phyloP scores from a whole-genome alignment of 306 rosid genomes.

The Lablab purpureus region DNA sequence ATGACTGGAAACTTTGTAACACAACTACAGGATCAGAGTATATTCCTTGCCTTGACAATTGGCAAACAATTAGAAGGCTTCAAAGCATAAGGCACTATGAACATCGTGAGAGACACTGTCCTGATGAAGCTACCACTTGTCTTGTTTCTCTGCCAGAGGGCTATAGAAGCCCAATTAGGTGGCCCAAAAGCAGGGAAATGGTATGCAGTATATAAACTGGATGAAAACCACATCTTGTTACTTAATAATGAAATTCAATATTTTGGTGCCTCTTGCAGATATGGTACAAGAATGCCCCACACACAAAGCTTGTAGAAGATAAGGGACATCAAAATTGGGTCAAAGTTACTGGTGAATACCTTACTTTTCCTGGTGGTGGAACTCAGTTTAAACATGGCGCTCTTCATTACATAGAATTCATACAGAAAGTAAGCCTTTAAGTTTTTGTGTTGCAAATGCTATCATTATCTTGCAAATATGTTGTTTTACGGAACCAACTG shows the following conservation, averaged over 20 bases:
- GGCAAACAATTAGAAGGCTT: slow-evolving; percentile 68
- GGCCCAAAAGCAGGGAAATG: slow-evolving; percentile 92
- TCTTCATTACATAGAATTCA: slow-evolving; percentile 85
- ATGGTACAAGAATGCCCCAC: slow-evolving; percentile 83
- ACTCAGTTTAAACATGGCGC: slow-evolving; percentile 90
- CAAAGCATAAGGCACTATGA: slow-evolving; percentile 66
- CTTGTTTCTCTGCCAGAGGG: slow-evolving; percentile 84
- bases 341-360: slow-evolving; percentile 78
- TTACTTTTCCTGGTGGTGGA: slow-evolving; percentile 93
- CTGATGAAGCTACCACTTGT: slow-evolving; percentile 70
- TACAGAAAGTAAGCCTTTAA: slow-evolving; percentile 68
- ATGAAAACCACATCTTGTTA: slow-evolving; percentile 15
- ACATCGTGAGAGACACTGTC: slow-evolving; percentile 93
- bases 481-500: slow-evolving; percentile 22
- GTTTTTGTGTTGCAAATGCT: slow-evolving; percentile 24
- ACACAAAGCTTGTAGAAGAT: slow-evolving; percentile 72
- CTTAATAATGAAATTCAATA: slow-evolving; percentile 43
- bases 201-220: slow-evolving; percentile 47
- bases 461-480: slow-evolving; percentile 13
- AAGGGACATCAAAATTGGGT: slow-evolving; percentile 98
- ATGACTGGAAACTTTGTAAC: slow-evolving; percentile 76
- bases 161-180: slow-evolving; percentile 67
- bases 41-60: slow-evolving; percentile 90
- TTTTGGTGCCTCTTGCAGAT: slow-evolving; percentile 64
- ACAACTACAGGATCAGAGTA: slow-evolving; percentile 81